A percentile compares a stretch with the other conserved stretches of the same genome.
phyloP scores from a whole-genome alignment of 495 filamentous ascomycete species.

The Jackrogersella minutella region DNA sequence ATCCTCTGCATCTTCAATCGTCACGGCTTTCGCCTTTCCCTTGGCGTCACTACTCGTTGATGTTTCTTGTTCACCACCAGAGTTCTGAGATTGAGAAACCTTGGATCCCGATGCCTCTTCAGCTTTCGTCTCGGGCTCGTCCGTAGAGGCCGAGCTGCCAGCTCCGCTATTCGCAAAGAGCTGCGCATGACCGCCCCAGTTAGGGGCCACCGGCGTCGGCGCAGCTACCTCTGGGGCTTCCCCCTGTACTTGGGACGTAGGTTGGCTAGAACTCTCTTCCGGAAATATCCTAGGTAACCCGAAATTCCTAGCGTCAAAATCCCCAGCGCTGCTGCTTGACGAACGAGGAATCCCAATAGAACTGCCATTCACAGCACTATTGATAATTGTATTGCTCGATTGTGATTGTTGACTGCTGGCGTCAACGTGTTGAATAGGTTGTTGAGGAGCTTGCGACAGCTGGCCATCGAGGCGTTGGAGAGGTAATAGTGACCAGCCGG shows the following conservation, averaged over 20 bases:
- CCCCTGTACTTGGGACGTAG: slow-evolving; percentile 21
- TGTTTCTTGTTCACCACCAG: slow-evolving; percentile 30
- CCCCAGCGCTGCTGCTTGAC: slow-evolving; percentile 10
- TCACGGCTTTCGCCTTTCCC: slow-evolving; percentile 50
- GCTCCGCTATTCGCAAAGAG: slow-evolving; percentile 42
- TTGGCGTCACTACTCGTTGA: slow-evolving; percentile 36
- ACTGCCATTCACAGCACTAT: not conserved
- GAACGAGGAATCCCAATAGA: not conserved
- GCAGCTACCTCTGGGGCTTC: slow-evolving; percentile 46
- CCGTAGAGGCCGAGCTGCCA: slow-evolving; percentile 16
- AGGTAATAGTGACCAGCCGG: slow-evolving; percentile 78
- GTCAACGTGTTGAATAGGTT: slow-evolving; percentile 12
- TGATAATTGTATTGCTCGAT: slow-evolving; percentile 8
- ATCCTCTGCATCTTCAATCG: slow-evolving; percentile 52
- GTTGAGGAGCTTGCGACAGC: slow-evolving; percentile 34
- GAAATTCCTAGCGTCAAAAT: slow-evolving; percentile 1
- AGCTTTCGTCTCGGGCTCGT: slow-evolving; percentile 16
- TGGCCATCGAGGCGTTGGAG: slow-evolving; percentile 64
- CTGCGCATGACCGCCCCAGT: slow-evolving; percentile 53
- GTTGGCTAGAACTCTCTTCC: slow-evolving; percentile 8
- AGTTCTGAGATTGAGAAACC: slow-evolving; percentile 1
- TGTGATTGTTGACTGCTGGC: slow-evolving; percentile 20
- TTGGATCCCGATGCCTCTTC: slow-evolving; percentile 15
- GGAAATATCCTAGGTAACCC: slow-evolving; percentile 3
- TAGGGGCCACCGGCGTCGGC: slow-evolving; percentile 52